Base-by-base conservation (phyloP, 2,329 filamentous ascomycete genomes). In the Furcasterigmium furcatum region DNA sequence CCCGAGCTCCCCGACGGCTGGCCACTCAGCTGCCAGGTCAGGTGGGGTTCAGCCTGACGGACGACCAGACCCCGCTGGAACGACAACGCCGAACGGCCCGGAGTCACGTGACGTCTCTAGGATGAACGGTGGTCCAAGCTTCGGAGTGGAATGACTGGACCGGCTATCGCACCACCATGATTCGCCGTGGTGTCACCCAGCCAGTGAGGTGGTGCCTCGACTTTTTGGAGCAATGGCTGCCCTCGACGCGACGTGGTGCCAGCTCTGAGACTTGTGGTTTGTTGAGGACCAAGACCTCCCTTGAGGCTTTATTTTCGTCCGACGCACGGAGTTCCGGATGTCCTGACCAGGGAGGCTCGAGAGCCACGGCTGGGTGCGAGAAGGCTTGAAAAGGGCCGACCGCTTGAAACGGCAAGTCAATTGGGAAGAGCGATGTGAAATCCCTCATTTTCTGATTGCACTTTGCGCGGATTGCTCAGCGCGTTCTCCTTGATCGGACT, bases 401-500 rank as follows among this genome's bases (percentile, higher is more conserved):
- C 24, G 24, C 24, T 27, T 27, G 24, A 27, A 27, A 27, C 24
- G 24, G 24, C 24, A 27, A 27, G 24, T 27, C 24, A 27, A 27
- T 7, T 7, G 12, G 12, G 7, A 27, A 27, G 24, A 27, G n/a
- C 24, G 24, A 27, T 7, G 24, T 27, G 24, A 27, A 27, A 27
- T 27, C 24, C 24, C 24, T 27, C 24, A 36, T 18, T 16, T 32
- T n/a, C 7, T 10, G 16, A 32, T 32, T 30, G 27, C 30, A 16
- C 30, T n/a, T n/a, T n/a, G n/a, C n/a, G n/a, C n/a, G n/a, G n/a
- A n/a, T 32, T 32, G 30, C 30, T 13, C 13, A 13, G 25, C 8
- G 8, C 13, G 14, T 6, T 16, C 34, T 18, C 34, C n/a, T 36
- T 55, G 55, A 9, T 57, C 54, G 0, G 53, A 55, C 29, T 40